Base-by-base conservation (phyloP, 192 early-diverging fungal genomes). In the Phycomyces nitens region DNA sequence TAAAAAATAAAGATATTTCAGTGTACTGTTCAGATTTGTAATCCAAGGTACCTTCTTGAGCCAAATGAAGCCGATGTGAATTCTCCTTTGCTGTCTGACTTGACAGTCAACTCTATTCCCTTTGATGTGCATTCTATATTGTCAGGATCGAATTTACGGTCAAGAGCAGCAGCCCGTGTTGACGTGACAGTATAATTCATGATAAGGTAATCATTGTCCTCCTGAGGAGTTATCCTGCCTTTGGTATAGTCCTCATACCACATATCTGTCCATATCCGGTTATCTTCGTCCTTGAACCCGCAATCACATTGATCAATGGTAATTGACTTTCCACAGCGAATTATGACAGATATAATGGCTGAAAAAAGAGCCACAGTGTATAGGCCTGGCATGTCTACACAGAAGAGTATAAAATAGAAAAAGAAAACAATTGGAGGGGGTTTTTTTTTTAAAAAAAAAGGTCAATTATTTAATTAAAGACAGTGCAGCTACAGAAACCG, bases 221-320 rank as follows among this genome's bases (percentile, higher is more conserved):
- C 11, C 16, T 21, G 3, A 63, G 63, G 29, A 7, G 3, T 34
- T 34, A 7, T 7, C 2, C 2, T 34, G 29, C 7, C 29, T 7
- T 34, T 34, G 29, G 29, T 34, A 34, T 34, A 69, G 27, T 63
- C 50, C 21, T 26, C 58, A 20, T 57, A 34, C 68, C 68, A 69
- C 24, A 58, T 63, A 1, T 58, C 23, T 1, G 42, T 69, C 63
- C 63, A 65, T 14, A 29, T 22, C 20, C 41, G 16, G 0, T 23
- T 24, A 12, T 62, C 44, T 23, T 38, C 16, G 22, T 69, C 61
- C 2, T 14, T 23, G 26, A 52, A 69, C 1, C 68, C 68, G 58
- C 68, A 69, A 29, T 69, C 68, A 58, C 68, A 69, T 34, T 34
- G 29, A 34, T 34, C 29, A 34, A 34, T 2, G 3, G 29, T 34